Percentiles rank a stretch among this genome's conserved stretches.
Evolutionary conservation across 495 filamentous ascomycete genomes (phyloP).

Genomic region (Aspergillus nidulans): DNA sequence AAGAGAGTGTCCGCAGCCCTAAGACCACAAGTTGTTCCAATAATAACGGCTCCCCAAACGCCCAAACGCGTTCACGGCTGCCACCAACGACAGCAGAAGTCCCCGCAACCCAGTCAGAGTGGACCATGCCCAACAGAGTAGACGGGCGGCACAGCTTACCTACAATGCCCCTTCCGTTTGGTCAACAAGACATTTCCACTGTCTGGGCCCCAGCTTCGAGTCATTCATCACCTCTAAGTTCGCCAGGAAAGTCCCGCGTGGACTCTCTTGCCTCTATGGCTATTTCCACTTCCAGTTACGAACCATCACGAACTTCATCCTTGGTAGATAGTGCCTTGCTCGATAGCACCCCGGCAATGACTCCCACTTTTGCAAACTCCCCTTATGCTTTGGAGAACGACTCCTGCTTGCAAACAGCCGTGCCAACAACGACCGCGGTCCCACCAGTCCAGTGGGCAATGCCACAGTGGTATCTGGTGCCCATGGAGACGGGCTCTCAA

Average conservation of each 20-base stretch:
- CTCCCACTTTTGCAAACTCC: conserved; percentile 14
- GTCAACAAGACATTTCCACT: conserved; percentile 10
- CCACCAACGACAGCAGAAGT: conserved; percentile 3
- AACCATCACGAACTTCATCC: conserved; percentile 28
- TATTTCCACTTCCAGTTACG: conserved; percentile 24
- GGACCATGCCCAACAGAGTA: conserved; percentile 16
- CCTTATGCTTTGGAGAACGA: conserved; percentile 14
- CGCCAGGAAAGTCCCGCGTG: conserved; percentile 23
- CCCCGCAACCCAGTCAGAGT: conserved; percentile 15
- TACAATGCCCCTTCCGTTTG: conserved; percentile 11
- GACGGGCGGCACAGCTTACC: conserved; percentile 18
- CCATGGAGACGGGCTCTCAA: conserved; percentile 29
- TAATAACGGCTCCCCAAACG: conserved; percentile 13
- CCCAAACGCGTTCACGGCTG: conserved; percentile 3
- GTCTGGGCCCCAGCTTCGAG: conserved; percentile 22
- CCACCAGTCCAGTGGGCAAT: conserved; percentile 25
- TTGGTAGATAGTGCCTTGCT: conserved; percentile 18
- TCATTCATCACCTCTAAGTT: conserved; percentile 27
- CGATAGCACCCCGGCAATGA: conserved; percentile 14
- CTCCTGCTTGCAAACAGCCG: conserved; percentile 14
- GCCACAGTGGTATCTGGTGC: conserved; percentile 33
- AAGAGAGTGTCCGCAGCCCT: conserved; percentile 26
- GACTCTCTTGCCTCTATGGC: conserved; percentile 16
- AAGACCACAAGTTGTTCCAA: conserved; percentile 9
- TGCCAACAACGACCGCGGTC: conserved; percentile 17